phyloP scores from a whole-genome alignment of 2,329 filamentous ascomycete species.

The Aspergillus proliferans region DNA sequence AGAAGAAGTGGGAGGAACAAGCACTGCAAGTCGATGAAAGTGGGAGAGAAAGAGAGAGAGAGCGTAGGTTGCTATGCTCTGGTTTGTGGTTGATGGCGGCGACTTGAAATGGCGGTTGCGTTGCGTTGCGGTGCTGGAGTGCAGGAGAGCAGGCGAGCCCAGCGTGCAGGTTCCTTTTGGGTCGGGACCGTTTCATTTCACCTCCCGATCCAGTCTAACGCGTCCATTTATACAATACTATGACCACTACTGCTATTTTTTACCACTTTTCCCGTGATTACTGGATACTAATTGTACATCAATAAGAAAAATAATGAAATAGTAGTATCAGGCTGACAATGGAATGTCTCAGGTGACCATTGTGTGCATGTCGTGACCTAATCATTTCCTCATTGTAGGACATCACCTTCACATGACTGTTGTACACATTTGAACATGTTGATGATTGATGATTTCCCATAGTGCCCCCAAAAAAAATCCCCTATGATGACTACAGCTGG shows the following conservation, averaged over 20 bases:
- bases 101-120: conserved; percentile 20
- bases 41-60: conserved; percentile 1
- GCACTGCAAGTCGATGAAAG: conserved; percentile 3
- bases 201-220: conserved; percentile 12
- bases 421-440: no score
- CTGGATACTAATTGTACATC: neutral
- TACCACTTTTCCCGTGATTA: no score
- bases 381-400: no score
- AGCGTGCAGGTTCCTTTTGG: conserved; percentile 16
- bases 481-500: neutral
- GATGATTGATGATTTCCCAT: no score
- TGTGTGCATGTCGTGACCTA: no score
- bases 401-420: no score
- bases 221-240: no score
- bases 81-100: conserved; percentile 16
- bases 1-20: conserved; percentile 2
- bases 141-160: conserved; percentile 24
- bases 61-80: conserved; percentile 4
- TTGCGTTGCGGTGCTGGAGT: conserved; percentile 14
- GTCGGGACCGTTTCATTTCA: conserved; percentile 17
- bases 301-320: neutral
- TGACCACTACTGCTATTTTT: neutral
- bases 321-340: no score
- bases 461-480: no score
- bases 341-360: no score